phyloP scores from a whole-genome alignment of 768 basidiomycete species.

The Termitomyces sp. region DNA sequence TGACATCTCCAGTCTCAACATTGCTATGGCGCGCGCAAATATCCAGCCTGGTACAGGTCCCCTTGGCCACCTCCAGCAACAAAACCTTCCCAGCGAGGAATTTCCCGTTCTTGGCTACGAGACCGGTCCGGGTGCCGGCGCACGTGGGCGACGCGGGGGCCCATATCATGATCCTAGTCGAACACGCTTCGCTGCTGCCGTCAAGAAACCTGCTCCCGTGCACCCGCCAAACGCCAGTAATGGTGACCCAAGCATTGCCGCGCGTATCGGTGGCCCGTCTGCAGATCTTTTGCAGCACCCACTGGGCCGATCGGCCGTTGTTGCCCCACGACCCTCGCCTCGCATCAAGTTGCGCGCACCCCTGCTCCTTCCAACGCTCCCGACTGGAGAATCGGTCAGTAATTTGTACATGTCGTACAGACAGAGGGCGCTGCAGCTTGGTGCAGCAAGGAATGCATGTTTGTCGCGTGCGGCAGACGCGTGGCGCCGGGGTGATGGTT shows the following conservation, averaged over 20 bases:
- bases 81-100: slow-evolving; percentile 48
- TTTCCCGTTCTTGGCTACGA: slow-evolving; percentile 67
- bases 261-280: slow-evolving; percentile 48
- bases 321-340: slow-evolving; percentile 78
- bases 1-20: slow-evolving; percentile 66
- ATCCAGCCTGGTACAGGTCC: slow-evolving; percentile 45
- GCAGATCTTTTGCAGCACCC: slow-evolving; percentile 56
- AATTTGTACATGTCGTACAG: slow-evolving; percentile 87
- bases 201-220: slow-evolving; percentile 58
- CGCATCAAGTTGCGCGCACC: slow-evolving; percentile 83
- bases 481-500: slow-evolving; percentile 93
- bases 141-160: slow-evolving; percentile 35
- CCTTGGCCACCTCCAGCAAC: slow-evolving; percentile 27
- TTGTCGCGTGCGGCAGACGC: slow-evolving; percentile 94
- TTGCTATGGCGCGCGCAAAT: slow-evolving; percentile 62
- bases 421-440: slow-evolving; percentile 83
- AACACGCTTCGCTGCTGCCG: slow-evolving; percentile 86
- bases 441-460: slow-evolving; percentile 90
- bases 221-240: slow-evolving; percentile 16
- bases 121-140: slow-evolving; percentile 21
- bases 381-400: slow-evolving; percentile 79
- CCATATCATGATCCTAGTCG: slow-evolving; percentile 73
- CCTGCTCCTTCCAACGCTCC: slow-evolving; percentile 78
- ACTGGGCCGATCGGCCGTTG: slow-evolving; percentile 48
- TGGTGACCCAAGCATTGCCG: slow-evolving; percentile 35